Percentiles rank a stretch among this genome's conserved stretches.
These are phyloP conservation scores for Juglanconis sp. DNA, from an alignment of 2,329 filamentous ascomycete genomes.

Conservation along the genomic window DNA sequence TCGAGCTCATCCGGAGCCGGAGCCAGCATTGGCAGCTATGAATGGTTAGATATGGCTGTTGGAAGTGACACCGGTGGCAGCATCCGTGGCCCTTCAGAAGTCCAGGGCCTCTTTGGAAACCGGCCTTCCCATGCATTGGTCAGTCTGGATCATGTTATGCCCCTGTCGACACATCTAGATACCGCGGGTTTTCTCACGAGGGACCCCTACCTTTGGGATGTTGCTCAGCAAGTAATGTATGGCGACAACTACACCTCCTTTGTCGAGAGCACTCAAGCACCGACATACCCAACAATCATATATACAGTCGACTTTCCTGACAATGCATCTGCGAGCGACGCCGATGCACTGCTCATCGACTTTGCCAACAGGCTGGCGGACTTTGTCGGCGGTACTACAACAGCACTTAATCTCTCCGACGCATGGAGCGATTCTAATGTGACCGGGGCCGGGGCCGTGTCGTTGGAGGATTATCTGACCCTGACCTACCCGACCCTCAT, in stretches of 20 bases:
- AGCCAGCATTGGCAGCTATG: constrained; percentile 37
- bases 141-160: constrained; percentile 38
- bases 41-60: constrained; percentile 43
- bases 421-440: constrained; percentile 23
- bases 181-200: constrained; percentile 42
- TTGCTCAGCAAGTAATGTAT: constrained; percentile 30
- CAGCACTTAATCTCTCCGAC: constrained; percentile 21
- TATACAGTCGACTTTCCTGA: constrained; percentile 26
- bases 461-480: constrained; percentile 27
- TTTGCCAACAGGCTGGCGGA: constrained; percentile 27
- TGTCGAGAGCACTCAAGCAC: neutral
- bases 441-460: constrained; percentile 12
- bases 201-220: constrained; percentile 33
- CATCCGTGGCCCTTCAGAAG: constrained; percentile 42
- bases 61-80: constrained; percentile 44
- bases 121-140: constrained; percentile 40
- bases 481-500: constrained; percentile 35
- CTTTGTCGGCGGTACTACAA: constrained; percentile 24
- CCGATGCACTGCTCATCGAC: constrained; percentile 23
- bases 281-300: constrained; percentile 26
- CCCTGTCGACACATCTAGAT: constrained; percentile 39
- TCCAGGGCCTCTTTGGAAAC: constrained; percentile 43
- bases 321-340: constrained; percentile 8
- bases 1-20: constrained; percentile 42
- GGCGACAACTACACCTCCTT: constrained; percentile 31